These are phyloP conservation scores for Globisporangium mamillatum DNA, from an alignment of 352 stramenopile species.

Conservation along the genomic window DNA sequence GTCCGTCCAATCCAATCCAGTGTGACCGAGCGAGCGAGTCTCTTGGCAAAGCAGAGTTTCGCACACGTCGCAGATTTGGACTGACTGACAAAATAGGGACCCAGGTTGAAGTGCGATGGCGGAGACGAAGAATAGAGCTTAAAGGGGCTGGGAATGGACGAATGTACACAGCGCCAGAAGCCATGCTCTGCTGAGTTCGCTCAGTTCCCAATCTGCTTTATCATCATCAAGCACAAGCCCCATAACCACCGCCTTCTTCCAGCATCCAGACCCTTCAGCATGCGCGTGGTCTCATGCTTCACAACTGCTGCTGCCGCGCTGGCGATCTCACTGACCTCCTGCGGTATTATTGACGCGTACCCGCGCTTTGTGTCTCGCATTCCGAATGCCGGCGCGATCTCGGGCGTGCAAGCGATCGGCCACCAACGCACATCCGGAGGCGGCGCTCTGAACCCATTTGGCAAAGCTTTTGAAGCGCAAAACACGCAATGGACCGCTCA, in stretches of 20 bases:
- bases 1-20: background rate
- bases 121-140: no score
- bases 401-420: conserved; percentile 50
- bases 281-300: background rate
- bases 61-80: conserved; percentile 6
- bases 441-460: conserved; percentile 60
- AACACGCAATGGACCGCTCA: conserved; percentile 46
- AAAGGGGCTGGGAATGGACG: background rate
- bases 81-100: background rate
- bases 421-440: conserved; percentile 47
- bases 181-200: background rate
- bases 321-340: background rate
- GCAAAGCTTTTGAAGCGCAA: conserved; percentile 41
- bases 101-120: background rate
- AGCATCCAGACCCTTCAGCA: background rate
- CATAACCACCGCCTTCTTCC: background rate
- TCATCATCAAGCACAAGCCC: background rate
- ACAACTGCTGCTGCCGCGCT: background rate
- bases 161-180: no score
- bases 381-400: conserved; percentile 51
- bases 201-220: background rate
- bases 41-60: background rate
- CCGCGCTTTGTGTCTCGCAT: conserved; percentile 54
- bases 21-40: background rate
- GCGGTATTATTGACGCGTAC: conserved; percentile 15